These are phyloP conservation scores for Heteromeles arbutifolia DNA, from an alignment of 306 rosid species.

Conservation along the genomic window DNA sequence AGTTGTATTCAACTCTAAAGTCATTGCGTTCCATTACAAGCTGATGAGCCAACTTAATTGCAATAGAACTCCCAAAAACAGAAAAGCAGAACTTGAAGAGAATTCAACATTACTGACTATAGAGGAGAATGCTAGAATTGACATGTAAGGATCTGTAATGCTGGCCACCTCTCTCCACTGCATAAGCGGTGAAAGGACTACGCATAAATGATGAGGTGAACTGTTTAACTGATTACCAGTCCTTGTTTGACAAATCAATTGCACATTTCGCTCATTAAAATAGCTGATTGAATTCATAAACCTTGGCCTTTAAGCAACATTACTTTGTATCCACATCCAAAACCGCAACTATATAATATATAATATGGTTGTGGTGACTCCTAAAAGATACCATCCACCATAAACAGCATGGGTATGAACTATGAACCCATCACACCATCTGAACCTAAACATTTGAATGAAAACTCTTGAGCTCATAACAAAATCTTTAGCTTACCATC, in stretches of 20 bases:
- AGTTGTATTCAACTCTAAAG: not conserved
- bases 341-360: not conserved
- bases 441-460: not conserved
- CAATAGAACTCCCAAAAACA: not conserved
- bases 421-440: not conserved
- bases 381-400: not conserved
- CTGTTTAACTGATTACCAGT: not conserved
- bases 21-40: not conserved
- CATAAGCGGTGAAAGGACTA: not conserved
- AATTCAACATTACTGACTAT: not conserved
- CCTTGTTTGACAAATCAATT: not conserved
- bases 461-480: not conserved
- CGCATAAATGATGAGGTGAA: not conserved
- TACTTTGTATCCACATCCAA: not conserved
- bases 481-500: constrained; percentile 57
- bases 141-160: not conserved
- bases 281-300: not conserved
- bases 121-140: not conserved
- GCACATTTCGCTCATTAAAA: not conserved
- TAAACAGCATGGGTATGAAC: not conserved
- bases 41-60: not conserved
- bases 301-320: not conserved
- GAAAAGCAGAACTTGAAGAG: not conserved
- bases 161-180: not conserved
- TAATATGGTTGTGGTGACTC: not conserved